Conservation (phyloP, 768 basidiomycete genomes). For the Mrakia frigida region DNA sequence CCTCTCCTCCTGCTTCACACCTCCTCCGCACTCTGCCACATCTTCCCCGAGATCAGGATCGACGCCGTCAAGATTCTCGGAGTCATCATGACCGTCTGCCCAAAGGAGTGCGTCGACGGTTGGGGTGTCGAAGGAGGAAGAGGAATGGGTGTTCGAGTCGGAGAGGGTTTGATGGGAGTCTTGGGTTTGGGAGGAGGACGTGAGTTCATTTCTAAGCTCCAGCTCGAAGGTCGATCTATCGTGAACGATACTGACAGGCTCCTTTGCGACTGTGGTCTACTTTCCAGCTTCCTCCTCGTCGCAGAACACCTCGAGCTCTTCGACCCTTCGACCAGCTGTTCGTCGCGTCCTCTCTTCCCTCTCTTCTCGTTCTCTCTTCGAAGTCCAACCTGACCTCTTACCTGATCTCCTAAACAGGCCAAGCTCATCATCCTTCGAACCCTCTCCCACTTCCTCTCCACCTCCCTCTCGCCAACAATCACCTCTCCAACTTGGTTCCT, state of each 20-base stretch:
- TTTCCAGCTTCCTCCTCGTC: background rate
- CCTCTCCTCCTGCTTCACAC: constrained; percentile 73
- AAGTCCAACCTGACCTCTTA: constrained; percentile 19
- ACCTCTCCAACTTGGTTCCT: constrained; percentile 30
- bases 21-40: constrained; percentile 85
- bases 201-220: background rate
- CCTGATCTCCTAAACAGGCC: constrained; percentile 51
- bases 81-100: constrained; percentile 13
- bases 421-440: constrained; percentile 72
- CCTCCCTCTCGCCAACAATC: constrained; percentile 37
- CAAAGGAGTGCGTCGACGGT: constrained; percentile 8
- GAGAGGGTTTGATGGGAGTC: constrained; percentile 48
- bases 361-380: constrained; percentile 9
- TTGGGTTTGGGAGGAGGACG: constrained; percentile 23
- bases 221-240: background rate
- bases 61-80: constrained; percentile 57
- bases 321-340: constrained; percentile 61
- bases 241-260: constrained; percentile 43
- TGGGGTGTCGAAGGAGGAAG: constrained; percentile 14
- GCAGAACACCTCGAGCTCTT: constrained; percentile 1
- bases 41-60: constrained; percentile 89
- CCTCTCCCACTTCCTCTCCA: constrained; percentile 60
- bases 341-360: constrained; percentile 34
- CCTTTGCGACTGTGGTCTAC: background rate
- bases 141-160: constrained; percentile 20